Evolutionary conservation across 192 early-diverging fungal species (phyloP).

Genomic region (Gryganskiella cystojenkinii): DNA sequence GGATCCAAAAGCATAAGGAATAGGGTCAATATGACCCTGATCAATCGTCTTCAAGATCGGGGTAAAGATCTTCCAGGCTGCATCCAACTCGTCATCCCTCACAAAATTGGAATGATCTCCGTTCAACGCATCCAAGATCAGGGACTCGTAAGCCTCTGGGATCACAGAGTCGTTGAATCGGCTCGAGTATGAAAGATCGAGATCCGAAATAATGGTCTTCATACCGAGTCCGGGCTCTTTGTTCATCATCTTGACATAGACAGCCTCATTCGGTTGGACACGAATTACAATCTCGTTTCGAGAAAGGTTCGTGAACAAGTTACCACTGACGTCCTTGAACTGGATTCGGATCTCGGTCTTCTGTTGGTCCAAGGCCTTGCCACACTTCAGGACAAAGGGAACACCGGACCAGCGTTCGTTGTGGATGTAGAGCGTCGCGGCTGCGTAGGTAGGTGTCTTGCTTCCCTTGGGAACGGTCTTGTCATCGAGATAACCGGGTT

Average conservation of each 20-base stretch:
- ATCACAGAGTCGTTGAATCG: slow-evolving; percentile 91
- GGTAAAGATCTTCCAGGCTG: slow-evolving; percentile 98
- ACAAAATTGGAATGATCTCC: slow-evolving; percentile 98
- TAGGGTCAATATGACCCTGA: slow-evolving; percentile 54
- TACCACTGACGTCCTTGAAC: slow-evolving; percentile 92
- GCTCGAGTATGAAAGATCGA: slow-evolving; percentile 92
- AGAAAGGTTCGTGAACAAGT: slow-evolving; percentile 77
- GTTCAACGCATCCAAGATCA: slow-evolving; percentile 91
- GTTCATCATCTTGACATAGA: slow-evolving; percentile 98
- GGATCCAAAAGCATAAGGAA: slow-evolving; percentile 84
- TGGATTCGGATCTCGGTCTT: slow-evolving; percentile 97
- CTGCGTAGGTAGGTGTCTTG: slow-evolving; percentile 94
- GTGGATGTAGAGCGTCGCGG: slow-evolving; percentile 86
- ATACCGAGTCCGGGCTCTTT: slow-evolving; percentile 92
- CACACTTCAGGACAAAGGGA: slow-evolving; percentile 88
- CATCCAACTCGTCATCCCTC: slow-evolving; percentile 90
- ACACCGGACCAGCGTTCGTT: slow-evolving; percentile 97
- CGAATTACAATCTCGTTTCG: slow-evolving; percentile 97
- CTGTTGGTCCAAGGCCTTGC: slow-evolving; percentile 91
- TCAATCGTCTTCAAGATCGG: slow-evolving; percentile 91
- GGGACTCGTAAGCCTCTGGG: slow-evolving; percentile 97
- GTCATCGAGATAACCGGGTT: slow-evolving; percentile 95
- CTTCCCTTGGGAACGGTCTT: slow-evolving; percentile 85
- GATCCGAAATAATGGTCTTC: slow-evolving; percentile 87
- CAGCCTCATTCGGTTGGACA: slow-evolving; percentile 94